Base-by-base conservation (phyloP, 1,284 basidiomycete species). In the Trametes sp. region DNA sequence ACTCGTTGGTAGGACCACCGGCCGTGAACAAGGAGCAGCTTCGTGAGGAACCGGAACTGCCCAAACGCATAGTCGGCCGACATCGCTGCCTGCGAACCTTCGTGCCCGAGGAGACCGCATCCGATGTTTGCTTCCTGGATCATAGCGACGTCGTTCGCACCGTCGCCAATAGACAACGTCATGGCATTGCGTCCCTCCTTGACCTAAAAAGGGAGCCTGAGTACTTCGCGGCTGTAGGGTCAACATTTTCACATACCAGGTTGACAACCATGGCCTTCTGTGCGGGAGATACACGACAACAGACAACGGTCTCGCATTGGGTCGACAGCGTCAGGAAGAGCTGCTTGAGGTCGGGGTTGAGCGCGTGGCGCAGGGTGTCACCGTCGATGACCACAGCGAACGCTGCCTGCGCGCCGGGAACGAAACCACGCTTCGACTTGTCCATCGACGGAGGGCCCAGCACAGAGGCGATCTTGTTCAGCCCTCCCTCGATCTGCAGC, bases 121-220 rank as follows among this genome's bases (percentile, higher is more conserved):
- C 97, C 97, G 69, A 98, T 90, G 76, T 98, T 97, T 36, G 97
- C 97, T 73, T 98, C 96, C 76, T 99, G 97, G 68, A 99, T 99
- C 95, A 97, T 97, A 4, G 94, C 94, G 11, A 97, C 95, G 72
- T 97, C 95, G 72, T 96, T 97, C 16, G 95, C 95, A 59, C 97
- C 97, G 71, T 99, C 97, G 13, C 97, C 97, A 63, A 99, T 98
- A 0, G 96, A 94, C 28, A 98, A 78, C 4, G 96, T 98, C 95
- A 98, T 98, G 0, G 96, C 96, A 63, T 94, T 90, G 62, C 92
- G 87, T 8, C 96, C 96, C 67, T 98, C 95, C 73, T 98, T 98
- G 75, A 98, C 92, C 90, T 94, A 62, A 14, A 56, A 28, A 5
- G 35, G 33, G 19, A 41, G 24, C 8, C 13, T n/a, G 1, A 24